Base-by-base conservation (phyloP, 169 alveolate genomes). In the Pseudocohnilembus persalinus region DNA sequence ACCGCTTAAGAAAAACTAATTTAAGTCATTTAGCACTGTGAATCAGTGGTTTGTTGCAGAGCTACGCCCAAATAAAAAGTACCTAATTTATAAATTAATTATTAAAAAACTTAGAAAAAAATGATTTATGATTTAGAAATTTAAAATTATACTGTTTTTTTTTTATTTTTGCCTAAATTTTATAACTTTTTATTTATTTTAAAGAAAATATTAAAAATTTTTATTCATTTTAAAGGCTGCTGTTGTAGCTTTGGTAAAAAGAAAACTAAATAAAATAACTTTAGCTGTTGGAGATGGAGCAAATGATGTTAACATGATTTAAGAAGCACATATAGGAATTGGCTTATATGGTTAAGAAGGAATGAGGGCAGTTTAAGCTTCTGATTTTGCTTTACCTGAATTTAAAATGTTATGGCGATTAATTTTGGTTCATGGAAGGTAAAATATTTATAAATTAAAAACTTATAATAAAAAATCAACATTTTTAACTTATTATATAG, bases 281-380 rank as follows among this genome's bases (percentile, higher is more conserved):
- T 83, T 93, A 65, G 94, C 97, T 81, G 96, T 89, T 74, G 99
- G 99, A 26, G 99, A 99, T 91, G 99, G 99, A 27, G 99, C 99
- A 28, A 98, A 99, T 96, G 99, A 99, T 93, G 99, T 98, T 32
- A 98, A 98, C 30, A 99, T 99, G 99, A 97, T 99, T 49, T 95
- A 97, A 89, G 98, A 97, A 77, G 99, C 99, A 1, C 97, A 99
- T 84, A 99, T 98, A 29, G 99, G 99, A 26, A 98, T 99, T 27
- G 99, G 99, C 29, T 94, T 92, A 16, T 93, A 93, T 74, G 99
- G 99, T 30, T 91, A 97, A 76, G 99, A 99, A 90, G 99, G 99
- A 20, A 91, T 96, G 75, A 90, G 93, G 84, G 96, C 95, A 73
- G 96, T 95, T 0, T 79, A 95, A 77, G 87, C 96, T 0, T 89